Evolutionary conservation across 495 filamentous ascomycete species (phyloP), one percentile per base, ranked within the genome.

Genomic region (Lasiosphaeria miniovina): DNA sequence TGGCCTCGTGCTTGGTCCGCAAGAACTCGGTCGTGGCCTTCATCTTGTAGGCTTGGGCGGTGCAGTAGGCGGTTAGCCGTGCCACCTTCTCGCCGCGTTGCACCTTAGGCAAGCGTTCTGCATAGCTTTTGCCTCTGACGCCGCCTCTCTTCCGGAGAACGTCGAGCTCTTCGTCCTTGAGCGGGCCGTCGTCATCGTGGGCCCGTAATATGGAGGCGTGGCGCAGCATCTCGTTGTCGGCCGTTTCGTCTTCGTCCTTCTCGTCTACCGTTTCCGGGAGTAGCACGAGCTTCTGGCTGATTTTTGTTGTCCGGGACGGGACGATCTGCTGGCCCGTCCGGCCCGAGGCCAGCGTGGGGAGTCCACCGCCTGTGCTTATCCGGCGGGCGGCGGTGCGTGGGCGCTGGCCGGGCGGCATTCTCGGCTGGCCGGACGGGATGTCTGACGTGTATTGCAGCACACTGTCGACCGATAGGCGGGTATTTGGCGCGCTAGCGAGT

Each of bases 251-350:
- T 49, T 80, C 80, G 36, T 84, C 86, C 24, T 66, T 62, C 36
- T 84, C 86, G 50, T 85, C 86, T 4, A 80, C 75, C 3, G 93
- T 88, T 67, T 97, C 94, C 1, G 94, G 95, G 31, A 99, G 77
- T n/a, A 98, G 78, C 0, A 98, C 94, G 7, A 99, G 79, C 71
- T 98, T 97, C 78, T 98, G 91, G 66, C 89, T 94, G 50, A 96
- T 82, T 66, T 97, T 96, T 14, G 91, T 94, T 34, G 91, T 93
- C 24, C 94, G 85, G 2, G 89, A 85, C 0, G 93, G 95, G 49
- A 96, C 85, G 60, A 88, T 90, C 41, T 90, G 88, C 61, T 88
- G 74, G 45, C 78, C 78, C 4, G 88, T 66, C 68, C 80, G 66
- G 74, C 60, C 51, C 66, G 84, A 70, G 64, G 75, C 69, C 54